Conservation (phyloP, 2,329 filamentous ascomycete species). For the Exophiala calicioides region DNA sequence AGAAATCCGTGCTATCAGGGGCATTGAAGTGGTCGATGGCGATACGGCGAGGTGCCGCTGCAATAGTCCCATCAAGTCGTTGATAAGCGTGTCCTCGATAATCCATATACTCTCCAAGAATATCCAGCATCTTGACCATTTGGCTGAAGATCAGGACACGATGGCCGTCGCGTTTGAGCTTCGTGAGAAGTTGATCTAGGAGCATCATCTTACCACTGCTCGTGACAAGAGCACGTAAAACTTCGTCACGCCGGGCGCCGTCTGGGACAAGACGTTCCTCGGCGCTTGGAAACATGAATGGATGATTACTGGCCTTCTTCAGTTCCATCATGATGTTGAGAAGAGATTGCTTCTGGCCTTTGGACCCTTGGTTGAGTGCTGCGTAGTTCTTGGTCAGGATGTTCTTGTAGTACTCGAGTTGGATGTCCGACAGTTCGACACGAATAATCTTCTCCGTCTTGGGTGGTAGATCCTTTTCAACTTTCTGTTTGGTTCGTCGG, state of each 20-base stretch:
- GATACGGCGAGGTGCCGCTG: slow-evolving; percentile 80
- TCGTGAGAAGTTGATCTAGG: slow-evolving; percentile 89
- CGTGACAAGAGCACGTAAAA: slow-evolving; percentile 88
- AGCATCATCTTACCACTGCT: slow-evolving; percentile 99
- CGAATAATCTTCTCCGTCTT: slow-evolving; percentile 99
- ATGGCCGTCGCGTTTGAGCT: slow-evolving; percentile 89
- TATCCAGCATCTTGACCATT: slow-evolving; percentile 99
- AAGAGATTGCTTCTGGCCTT: slow-evolving; percentile 89
- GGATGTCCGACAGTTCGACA: slow-evolving; percentile 92
- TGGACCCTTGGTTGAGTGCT: slow-evolving; percentile 84
- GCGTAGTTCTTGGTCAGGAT: slow-evolving; percentile 96
- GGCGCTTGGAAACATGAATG: slow-evolving; percentile 94
- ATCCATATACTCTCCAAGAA: slow-evolving; percentile 89
- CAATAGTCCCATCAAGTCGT: slow-evolving; percentile 90
- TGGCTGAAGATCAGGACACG: slow-evolving; percentile 98
- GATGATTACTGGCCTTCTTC: slow-evolving; percentile 98
- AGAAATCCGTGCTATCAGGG: slow-evolving; percentile 93
- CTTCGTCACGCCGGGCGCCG: slow-evolving; percentile 79
- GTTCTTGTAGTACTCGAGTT: slow-evolving; percentile 98
- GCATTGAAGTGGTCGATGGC: slow-evolving; percentile 99
- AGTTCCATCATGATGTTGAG: slow-evolving; percentile 99
- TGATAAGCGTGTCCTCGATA: slow-evolving; percentile 95
- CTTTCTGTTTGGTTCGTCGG: slow-evolving; percentile 93
- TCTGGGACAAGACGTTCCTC: slow-evolving; percentile 85
- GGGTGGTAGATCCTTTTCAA: slow-evolving; percentile 91